Base-by-base conservation (phyloP, 352 stramenopile genomes). In the Phytophthora citricola region DNA sequence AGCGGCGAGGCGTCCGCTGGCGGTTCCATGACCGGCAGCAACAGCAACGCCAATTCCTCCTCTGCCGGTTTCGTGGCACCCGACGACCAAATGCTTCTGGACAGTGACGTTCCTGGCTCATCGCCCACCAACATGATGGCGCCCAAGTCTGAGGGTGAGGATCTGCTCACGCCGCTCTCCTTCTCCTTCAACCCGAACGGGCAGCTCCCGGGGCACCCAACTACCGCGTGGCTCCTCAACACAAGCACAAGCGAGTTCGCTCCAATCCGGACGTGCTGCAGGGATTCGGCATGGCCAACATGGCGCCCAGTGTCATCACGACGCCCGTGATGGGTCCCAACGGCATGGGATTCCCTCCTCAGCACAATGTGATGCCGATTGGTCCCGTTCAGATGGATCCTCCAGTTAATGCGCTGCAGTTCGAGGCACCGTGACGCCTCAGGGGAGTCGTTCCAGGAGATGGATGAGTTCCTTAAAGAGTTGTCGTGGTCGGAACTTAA, bases 161-260 rank as follows among this genome's bases (percentile, higher is more conserved):
- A 87, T 49, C 65, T 87, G 12, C 66, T 81, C 14, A 80, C 69
- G 38, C 73, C 78, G 15, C 73, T 81, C 22, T 58, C 27, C 36
- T 78, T 87, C 58, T 70, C 70, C 11, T 82, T 82, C 38, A 66
- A 77, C 43, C n/a, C 60, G 7, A 71, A 58, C 36, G 60, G 4
- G 34, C 41, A 11, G 27, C 60, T 20, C 11, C 60, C 10, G 43
- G 15, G 26, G 58, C 32, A 8, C 31, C 51, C 11, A 69, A 62
- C 43, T 88, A 86, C 61, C 76, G 67, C 47, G 63, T 75, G 32
- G 74, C 79, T 9, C 66, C 79, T 22, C 76, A 86, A 58, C 76
- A 88, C 60, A 80, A 79, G 50, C 79, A 88, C 73, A 88, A 88
- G 71, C 79, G 79, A 24, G 76, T 86, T 27, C 65, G 73, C n/a